Conservation (phyloP, 192 early-diverging fungal species). For the Backusella liffmaniae region DNA sequence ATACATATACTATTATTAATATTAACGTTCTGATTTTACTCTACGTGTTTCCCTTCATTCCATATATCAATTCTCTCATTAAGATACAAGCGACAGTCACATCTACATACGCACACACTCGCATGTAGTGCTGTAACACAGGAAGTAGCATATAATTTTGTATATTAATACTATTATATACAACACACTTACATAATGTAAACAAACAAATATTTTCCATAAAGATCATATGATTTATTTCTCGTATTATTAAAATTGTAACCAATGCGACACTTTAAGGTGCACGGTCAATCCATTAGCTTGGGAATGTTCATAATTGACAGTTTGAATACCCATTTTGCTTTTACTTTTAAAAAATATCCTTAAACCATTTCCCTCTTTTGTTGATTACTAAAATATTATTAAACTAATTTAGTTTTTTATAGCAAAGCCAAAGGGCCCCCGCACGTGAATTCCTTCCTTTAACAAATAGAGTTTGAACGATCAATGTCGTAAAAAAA, state of each 20-base stretch:
- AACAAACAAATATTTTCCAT: neutral
- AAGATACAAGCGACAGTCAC: neutral
- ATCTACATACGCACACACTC: neutral
- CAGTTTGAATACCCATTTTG: too few relatives aligned
- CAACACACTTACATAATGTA: neutral
- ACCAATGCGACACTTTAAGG: too few relatives aligned
- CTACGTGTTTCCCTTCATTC: neutral
- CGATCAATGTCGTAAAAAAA: neutral
- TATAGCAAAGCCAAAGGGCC: neutral
- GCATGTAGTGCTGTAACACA: neutral
- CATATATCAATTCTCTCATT: neutral
- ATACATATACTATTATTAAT: neutral
- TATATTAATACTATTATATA: neutral
- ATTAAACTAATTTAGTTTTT: neutral
- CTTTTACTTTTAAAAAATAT: too few relatives aligned
- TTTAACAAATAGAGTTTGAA: conserved; percentile 5
- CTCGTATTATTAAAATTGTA: neutral
- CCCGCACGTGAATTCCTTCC: neutral
- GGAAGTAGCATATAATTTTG: neutral
- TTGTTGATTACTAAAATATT: neutral
- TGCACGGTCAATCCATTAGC: too few relatives aligned
- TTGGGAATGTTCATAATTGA: too few relatives aligned
- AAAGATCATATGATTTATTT: neutral
- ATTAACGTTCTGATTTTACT: neutral
- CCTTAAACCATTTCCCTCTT: too few relatives aligned